Percentiles rank a stretch among this genome's conserved stretches.
phyloP scores from a whole-genome alignment of 2,329 filamentous ascomycete species.

The Phialophora verrucosa region DNA sequence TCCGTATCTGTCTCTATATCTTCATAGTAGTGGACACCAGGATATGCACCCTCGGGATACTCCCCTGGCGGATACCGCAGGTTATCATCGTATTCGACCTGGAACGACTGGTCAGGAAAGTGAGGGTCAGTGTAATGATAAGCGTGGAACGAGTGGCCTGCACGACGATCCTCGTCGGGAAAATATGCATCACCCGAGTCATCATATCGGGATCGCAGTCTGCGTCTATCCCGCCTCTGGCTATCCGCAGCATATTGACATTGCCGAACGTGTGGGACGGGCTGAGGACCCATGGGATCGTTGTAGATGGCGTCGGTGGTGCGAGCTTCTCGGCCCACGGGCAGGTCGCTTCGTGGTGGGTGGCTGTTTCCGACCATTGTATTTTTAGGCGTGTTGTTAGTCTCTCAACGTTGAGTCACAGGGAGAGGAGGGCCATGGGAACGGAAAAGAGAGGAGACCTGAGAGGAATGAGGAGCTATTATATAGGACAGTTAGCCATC shows the following conservation, averaged over 20 bases:
- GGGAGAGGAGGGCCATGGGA: no score
- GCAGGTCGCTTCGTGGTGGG: neutral
- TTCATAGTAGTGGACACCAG: neutral
- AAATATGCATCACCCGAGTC: neutral
- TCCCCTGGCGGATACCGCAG: neutral
- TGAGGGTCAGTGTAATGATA: conserved; percentile 2
- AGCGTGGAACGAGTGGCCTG: neutral
- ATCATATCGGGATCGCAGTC: neutral
- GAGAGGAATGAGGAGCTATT: neutral
- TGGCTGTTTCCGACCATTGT: neutral
- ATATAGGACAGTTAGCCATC: no score
- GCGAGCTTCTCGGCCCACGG: neutral
- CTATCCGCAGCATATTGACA: neutral
- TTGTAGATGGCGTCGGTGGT: neutral
- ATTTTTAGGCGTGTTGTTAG: neutral
- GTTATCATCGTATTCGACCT: neutral
- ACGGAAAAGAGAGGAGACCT: neutral
- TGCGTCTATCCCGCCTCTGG: neutral
- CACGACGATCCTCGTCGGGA: neutral
- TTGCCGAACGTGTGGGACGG: neutral
- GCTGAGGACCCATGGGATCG: neutral
- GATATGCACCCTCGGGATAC: neutral
- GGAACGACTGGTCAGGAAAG: neutral
- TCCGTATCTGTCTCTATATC: neutral
- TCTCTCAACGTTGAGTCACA: neutral